Evolutionary conservation across 2,329 filamentous ascomycete species (phyloP).

Genomic region (Passalora sequoiae): DNA sequence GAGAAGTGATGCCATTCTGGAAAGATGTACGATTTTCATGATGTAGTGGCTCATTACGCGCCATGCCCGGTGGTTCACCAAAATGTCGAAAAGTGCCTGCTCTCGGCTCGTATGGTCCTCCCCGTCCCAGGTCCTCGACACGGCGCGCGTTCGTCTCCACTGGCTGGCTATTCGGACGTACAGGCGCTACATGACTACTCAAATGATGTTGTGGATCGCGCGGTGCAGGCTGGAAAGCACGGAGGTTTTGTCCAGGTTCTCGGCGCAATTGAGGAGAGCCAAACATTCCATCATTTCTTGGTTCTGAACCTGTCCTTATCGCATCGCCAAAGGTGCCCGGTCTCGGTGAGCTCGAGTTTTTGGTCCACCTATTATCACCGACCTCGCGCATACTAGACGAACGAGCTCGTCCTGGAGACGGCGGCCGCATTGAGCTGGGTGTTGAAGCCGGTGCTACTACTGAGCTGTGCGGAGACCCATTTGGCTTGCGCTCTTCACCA

Average conservation of each 20-base stretch:
- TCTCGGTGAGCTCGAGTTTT: constrained; percentile 26
- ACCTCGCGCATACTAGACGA: constrained; percentile 35
- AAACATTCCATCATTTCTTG: constrained; percentile 29
- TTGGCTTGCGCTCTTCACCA: constrained; percentile 26
- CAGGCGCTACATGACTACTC: constrained; percentile 22
- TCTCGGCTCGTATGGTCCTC: constrained; percentile 21
- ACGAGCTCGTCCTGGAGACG: constrained; percentile 40
- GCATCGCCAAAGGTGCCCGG: constrained; percentile 24
- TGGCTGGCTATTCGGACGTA: constrained; percentile 35
- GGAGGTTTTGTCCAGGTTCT: constrained; percentile 31
- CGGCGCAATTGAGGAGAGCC: constrained; percentile 29
- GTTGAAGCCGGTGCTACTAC: constrained; percentile 29
- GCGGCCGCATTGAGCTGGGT: constrained; percentile 43
- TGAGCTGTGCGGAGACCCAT: constrained; percentile 32
- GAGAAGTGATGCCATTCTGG: constrained; percentile 27
- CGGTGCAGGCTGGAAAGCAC: constrained; percentile 25
- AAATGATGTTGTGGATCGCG: constrained; percentile 21
- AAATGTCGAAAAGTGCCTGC: constrained; percentile 24
- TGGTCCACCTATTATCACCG: constrained; percentile 21
- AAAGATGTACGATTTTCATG: constrained; percentile 23
- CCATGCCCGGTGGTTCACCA: constrained; percentile 20
- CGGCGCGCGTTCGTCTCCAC: constrained; percentile 17
- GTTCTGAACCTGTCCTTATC: constrained; percentile 24
- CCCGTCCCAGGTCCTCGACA: constrained; percentile 25
- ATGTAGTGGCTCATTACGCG: constrained; percentile 17